Evolutionary conservation across 306 rosid species (phyloP).

Genomic region (Purshia tridentata): DNA sequence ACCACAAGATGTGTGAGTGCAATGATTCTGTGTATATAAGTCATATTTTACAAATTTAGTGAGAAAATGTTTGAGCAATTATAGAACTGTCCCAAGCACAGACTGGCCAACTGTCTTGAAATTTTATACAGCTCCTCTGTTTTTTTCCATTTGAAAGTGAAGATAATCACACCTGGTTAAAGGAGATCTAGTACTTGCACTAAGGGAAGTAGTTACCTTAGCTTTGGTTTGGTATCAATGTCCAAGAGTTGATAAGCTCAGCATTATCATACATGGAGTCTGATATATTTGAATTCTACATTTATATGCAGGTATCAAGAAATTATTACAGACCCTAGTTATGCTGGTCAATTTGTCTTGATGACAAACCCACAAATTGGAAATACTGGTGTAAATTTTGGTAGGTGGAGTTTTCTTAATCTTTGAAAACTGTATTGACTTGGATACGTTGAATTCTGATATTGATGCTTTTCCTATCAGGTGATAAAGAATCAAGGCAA

Average conservation of each 20-base stretch:
- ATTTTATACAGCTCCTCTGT: neutral
- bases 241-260: conserved; percentile 3
- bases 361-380: conserved; percentile 98
- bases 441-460: conserved; percentile 14
- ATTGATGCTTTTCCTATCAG: conserved; percentile 34
- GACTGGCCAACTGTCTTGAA: neutral
- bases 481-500: conserved; percentile 75
- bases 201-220: neutral
- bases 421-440: conserved; percentile 4
- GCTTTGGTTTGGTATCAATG: neutral
- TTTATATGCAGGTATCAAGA: conserved; percentile 76
- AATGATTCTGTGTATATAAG: neutral
- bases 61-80: neutral
- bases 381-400: conserved; percentile 86
- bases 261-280: neutral
- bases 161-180: neutral
- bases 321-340: conserved; percentile 93
- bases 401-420: conserved; percentile 35
- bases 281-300: conserved; percentile 16
- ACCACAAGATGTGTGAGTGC: neutral
- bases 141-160: neutral
- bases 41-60: neutral
- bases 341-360: conserved; percentile 91
- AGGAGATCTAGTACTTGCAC: neutral
- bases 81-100: neutral